A percentile compares a stretch with the other conserved stretches of the same genome.
Evolutionary conservation across 2,329 filamentous ascomycete species (phyloP).

Genomic region (Aspergillus sp.): DNA sequence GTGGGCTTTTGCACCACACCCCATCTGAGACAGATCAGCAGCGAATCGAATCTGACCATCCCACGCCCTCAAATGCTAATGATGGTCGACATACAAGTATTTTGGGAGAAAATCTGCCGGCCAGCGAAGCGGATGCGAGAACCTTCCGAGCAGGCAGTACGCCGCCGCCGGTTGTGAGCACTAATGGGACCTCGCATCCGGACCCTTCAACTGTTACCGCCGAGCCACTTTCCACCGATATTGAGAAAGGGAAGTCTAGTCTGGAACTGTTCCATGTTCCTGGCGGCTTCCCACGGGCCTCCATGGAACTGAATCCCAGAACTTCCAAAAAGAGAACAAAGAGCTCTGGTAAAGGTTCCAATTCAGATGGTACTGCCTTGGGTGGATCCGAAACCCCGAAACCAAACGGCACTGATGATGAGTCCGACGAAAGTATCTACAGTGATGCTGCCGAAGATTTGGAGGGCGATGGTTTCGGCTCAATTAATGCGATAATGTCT

Average conservation of each 20-base stretch:
- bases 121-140: not conserved
- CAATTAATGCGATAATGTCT: constrained; percentile 38
- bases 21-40: constrained; percentile 10
- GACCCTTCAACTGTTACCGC: constrained; percentile 36
- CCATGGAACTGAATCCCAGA: constrained; percentile 14
- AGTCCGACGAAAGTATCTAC: constrained; percentile 39
- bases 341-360: not conserved
- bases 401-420: constrained; percentile 20
- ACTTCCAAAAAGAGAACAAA: constrained; percentile 6
- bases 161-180: not conserved
- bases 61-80: not conserved
- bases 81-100: not conserved
- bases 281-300: constrained; percentile 46
- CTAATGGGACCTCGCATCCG: not conserved
- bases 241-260: constrained; percentile 29
- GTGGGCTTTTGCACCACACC: constrained; percentile 39
- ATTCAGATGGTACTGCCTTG: not conserved
- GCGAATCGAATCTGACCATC: constrained; percentile 3
- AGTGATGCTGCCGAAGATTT: constrained; percentile 37
- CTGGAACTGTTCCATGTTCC: constrained; percentile 45
- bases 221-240: constrained; percentile 39
- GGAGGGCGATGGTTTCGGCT: constrained; percentile 39
- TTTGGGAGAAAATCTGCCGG: not conserved
- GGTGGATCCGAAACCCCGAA: not conserved
- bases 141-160: not conserved